These are phyloP conservation scores for Hypomyces perniciosus DNA, from an alignment of 2,329 filamentous ascomycete genomes.

Conservation along the genomic window DNA sequence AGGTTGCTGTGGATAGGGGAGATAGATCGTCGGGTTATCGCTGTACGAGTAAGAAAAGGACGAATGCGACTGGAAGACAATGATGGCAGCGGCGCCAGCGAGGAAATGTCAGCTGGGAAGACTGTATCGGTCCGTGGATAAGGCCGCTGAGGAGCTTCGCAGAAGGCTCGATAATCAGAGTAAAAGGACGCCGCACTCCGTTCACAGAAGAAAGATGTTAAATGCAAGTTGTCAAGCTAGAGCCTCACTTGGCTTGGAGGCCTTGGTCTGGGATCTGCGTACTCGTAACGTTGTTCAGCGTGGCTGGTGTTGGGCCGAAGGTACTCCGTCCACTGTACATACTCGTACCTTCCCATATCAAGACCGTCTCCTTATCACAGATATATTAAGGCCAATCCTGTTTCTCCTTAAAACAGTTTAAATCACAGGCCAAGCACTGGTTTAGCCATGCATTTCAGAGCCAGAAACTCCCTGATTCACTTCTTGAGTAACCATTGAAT, in stretches of 20 bases:
- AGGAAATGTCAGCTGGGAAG: neutral
- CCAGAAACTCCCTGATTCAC: too few relatives aligned
- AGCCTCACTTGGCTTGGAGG: constrained; percentile 5
- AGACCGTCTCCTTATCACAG: too few relatives aligned
- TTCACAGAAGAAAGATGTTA: constrained; percentile 4
- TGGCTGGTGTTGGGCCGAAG: neutral
- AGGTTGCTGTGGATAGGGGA: neutral
- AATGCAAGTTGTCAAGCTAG: constrained; percentile 2
- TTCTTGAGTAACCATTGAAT: too few relatives aligned
- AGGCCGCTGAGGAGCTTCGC: constrained; percentile 7
- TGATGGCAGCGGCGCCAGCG: neutral
- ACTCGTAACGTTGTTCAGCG: constrained; percentile 1
- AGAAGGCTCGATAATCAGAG: constrained; percentile 12
- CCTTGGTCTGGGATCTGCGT: neutral
- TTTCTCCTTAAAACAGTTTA: too few relatives aligned
- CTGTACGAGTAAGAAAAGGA: too few relatives aligned
- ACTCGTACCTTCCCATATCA: neutral
- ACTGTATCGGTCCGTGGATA: neutral
- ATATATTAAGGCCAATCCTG: too few relatives aligned
- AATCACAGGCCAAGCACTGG: too few relatives aligned
- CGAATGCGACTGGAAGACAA: neutral
- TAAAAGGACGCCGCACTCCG: constrained; percentile 4
- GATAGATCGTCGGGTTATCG: neutral
- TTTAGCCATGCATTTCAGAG: too few relatives aligned
- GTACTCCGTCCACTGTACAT: neutral